Evolutionary conservation across 2,329 filamentous ascomycete genomes (phyloP), one percentile per base, ranked within the genome.

Genomic region (Colletotrichum sp.): DNA sequence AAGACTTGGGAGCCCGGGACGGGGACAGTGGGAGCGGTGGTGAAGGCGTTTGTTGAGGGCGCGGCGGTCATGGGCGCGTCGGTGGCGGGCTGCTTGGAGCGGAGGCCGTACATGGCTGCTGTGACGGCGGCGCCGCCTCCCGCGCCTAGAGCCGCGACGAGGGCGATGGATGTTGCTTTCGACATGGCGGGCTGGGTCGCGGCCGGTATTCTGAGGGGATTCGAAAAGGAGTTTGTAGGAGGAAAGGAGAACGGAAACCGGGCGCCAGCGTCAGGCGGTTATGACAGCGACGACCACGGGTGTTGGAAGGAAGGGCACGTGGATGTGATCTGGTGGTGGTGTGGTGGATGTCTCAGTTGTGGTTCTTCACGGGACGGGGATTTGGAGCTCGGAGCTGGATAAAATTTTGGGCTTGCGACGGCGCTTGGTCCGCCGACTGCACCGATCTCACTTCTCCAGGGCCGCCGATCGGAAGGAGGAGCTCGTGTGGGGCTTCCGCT

Each of bases 121-220:
- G 94, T 96, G 75, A 94, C 86, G 75, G 93, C 94, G 74, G 94
- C 95, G 77, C 95, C 95, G 69, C 94, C 93, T 84, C 93, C 93
- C 79, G 94, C 95, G 84, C 94, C 92, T 81, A 94, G 90, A 78
- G 93, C 93, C 80, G 94, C 95, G 81, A 96, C 93, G 77, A 95
- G 89, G 79, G 93, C 94, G 80, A 96, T 79, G 57, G 77, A 82
- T 39, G 94, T 95, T 29, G 92, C 89, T 85, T 96, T 96, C 75
- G 95, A 96, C 95, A 96, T 96, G 79, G 75, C 89, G 85, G 66
- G 67, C 79, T 79, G 55, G 71, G 59, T 59, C 49, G 49, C 65
- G 66, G 19, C 59, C 30, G 61, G 19, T 67, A 6, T 8, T 52
- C 36, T 66, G 55, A 59, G 36, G 8, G 61, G n/a, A 15, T 29